Base-by-base conservation (phyloP, 805 yeast genomes). In the Ogataea pini region DNA sequence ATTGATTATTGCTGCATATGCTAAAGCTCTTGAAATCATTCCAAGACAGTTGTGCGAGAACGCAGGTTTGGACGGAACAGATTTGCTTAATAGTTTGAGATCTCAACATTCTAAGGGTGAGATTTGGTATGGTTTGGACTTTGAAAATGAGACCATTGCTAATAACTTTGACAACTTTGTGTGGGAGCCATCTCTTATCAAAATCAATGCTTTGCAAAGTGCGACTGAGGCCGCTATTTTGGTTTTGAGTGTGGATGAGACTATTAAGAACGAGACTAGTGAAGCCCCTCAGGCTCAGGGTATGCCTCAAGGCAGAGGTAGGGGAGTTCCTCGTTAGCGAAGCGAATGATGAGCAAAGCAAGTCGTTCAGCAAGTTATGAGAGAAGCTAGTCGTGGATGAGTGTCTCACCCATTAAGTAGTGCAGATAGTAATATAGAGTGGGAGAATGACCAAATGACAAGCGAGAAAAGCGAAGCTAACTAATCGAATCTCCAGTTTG, bases 11-110 rank as follows among this genome's bases (percentile, higher is more conserved):
- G 84, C 85, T 49, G 96, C 97, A 7, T 94, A 83, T 71, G 99
- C 99, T 19, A 86, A 86, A 58, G 96, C 98, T 1, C 76, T 94
- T 49, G 99, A 94, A 72, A 84, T 94, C 22, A 90, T 94, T 60
- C 99, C 99, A 57, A 85, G 98, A 67, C 98, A 94, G 67, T 77
- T 94, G 55, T 92, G 98, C 74, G 99, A 94, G 65, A 94, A 94
- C 68, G 99, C 97, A n/a, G 99, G 99, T 4, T 84, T 94, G 57
- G 99, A 94, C 66, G 95, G 96, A 17, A 89, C 96, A n/a, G 98
- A 94, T 66, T 72, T 94, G 51, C 80, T 94, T 59, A 94, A 94
- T 69, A 81, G 86, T 63, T 76, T 94, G 63, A 83, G 99, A 71
- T 86, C 94, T 79, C 85, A 89, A 16, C 99, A 94, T 63, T 94